Evolutionary conservation across 257 asterid species (phyloP).

Genomic region (Rauvolfia tetraphylla): DNA sequence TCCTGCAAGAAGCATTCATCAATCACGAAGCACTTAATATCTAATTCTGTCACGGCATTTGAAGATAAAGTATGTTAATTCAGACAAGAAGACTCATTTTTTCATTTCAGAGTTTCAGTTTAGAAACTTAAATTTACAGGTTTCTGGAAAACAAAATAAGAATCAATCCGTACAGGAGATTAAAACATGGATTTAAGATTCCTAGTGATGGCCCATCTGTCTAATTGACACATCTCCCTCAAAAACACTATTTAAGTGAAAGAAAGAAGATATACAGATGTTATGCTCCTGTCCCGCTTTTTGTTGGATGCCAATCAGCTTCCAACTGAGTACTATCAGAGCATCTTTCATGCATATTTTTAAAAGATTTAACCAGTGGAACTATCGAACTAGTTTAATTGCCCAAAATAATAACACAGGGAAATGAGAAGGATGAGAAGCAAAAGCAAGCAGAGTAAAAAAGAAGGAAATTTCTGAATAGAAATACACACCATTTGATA

Average conservation of each 20-base stretch:
- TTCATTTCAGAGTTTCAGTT: neutral
- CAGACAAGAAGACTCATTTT: neutral
- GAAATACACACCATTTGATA: conserved; percentile 45
- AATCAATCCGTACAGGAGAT: neutral
- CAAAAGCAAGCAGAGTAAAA: conserved; percentile 1
- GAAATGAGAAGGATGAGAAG: neutral
- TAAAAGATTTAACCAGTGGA: conserved; percentile 20
- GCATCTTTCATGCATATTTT: conserved; percentile 17
- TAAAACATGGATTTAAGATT: neutral
- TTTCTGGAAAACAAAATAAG: neutral
- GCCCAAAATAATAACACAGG: conserved; percentile 13
- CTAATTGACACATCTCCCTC: neutral
- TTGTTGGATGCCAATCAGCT: neutral
- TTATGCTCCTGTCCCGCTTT: neutral
- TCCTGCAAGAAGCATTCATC: conserved; percentile 28
- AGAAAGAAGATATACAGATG: neutral
- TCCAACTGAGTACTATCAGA: conserved; percentile 18
- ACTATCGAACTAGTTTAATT: conserved; percentile 23
- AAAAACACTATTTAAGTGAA: neutral
- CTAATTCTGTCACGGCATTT: neutral
- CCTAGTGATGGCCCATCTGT: neutral
- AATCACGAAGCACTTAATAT: neutral
- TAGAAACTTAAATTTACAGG: neutral
- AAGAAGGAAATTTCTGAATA: neutral
- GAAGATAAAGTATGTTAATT: neutral